phyloP scores from a whole-genome alignment of 257 asterid species.

The Linaria vulgaris region DNA sequence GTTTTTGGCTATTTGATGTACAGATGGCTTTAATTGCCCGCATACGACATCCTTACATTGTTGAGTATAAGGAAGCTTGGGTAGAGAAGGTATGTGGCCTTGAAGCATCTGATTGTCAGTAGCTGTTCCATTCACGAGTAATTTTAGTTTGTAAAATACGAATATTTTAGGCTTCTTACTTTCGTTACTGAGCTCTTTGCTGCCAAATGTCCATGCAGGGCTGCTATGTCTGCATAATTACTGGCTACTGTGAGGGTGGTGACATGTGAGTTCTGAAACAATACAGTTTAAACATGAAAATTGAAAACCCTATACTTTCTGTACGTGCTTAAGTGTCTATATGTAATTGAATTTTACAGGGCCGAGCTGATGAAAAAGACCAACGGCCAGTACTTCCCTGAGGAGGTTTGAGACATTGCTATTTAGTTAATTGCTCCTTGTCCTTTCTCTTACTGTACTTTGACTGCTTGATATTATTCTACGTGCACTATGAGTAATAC shows the following conservation, averaged over 20 bases:
- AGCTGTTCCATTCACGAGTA: background rate
- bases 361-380: conserved; percentile 93
- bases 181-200: conserved; percentile 19
- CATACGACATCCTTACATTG: conserved; percentile 86
- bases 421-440: conserved; percentile 7
- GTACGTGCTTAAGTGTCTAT: conserved; percentile 9
- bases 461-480: background rate
- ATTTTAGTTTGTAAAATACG: conserved; percentile 8
- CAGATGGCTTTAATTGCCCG: conserved; percentile 97
- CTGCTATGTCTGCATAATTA: conserved; percentile 96
- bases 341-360: conserved; percentile 48
- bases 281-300: conserved; percentile 7
- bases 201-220: conserved; percentile 57
- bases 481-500: background rate
- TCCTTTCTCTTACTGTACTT: conserved; percentile 4
- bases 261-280: conserved; percentile 76
- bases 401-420: conserved; percentile 65
- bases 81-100: conserved; percentile 82
- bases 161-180: background rate
- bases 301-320: background rate
- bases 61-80: conserved; percentile 99
- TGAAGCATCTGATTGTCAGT: conserved; percentile 1
- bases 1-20: conserved; percentile 29
- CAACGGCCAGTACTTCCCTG: conserved; percentile 86
- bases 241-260: conserved; percentile 99